phyloP scores from a whole-genome alignment of 1,284 basidiomycete genomes.

The Cutaneotrichosporon sp. region DNA sequence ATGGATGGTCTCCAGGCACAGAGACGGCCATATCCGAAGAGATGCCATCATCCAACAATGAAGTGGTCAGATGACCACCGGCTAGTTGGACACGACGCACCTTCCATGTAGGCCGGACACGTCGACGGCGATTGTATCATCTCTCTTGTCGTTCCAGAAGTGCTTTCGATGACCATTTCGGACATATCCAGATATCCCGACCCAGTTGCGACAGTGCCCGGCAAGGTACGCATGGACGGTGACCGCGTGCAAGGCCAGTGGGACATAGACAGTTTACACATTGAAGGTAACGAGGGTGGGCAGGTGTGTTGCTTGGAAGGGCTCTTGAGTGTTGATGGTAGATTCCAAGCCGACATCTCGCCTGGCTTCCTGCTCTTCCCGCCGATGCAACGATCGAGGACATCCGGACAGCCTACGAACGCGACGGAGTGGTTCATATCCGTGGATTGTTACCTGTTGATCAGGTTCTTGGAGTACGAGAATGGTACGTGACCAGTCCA shows the following conservation, averaged over 20 bases:
- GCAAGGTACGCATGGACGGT: slow-evolving; percentile 8
- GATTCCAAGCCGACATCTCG: slow-evolving; percentile 14
- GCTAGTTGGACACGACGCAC: no score
- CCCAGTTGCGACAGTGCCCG: slow-evolving; percentile 1
- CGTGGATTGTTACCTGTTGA: slow-evolving; percentile 9
- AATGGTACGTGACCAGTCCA: no score
- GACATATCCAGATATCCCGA: slow-evolving; percentile 11
- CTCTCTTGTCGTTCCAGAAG: no score
- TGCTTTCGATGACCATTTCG: slow-evolving; percentile 12
- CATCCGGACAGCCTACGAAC: slow-evolving; percentile 13
- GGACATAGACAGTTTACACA: slow-evolving; percentile 6
- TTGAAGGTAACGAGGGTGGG: slow-evolving; percentile 19
- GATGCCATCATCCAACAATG: no score
- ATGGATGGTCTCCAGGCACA: no score
- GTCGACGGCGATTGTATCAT: no score
- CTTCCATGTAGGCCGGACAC: no score
- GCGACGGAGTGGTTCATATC: slow-evolving; percentile 19
- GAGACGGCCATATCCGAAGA: no score
- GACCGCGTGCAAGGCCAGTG: background rate
- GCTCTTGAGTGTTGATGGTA: background rate
- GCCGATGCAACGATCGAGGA: slow-evolving; percentile 12
- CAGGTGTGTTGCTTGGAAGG: slow-evolving; percentile 8
- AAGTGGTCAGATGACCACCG: no score
- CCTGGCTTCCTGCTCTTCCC: slow-evolving; percentile 16
- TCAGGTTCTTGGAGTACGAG: slow-evolving; percentile 2